phyloP scores from a whole-genome alignment of 2,329 filamentous ascomycete genomes.

The Penicillium sp. region DNA sequence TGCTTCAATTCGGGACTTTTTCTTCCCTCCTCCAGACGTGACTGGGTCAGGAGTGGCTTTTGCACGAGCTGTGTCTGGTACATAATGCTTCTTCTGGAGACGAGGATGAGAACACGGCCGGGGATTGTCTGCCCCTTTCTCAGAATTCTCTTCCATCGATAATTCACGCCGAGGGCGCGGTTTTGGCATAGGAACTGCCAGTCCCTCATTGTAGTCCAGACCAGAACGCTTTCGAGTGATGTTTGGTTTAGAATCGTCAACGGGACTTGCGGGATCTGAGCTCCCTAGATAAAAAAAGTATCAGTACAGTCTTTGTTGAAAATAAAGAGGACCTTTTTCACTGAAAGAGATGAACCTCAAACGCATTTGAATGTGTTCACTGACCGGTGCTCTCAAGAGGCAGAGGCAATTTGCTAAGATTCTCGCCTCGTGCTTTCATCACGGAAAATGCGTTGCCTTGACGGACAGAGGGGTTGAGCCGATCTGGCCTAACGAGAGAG shows the following conservation, averaged over 20 bases:
- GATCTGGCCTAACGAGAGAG: background rate
- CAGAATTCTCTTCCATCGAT: background rate
- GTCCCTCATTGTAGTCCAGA: slow-evolving; percentile 32
- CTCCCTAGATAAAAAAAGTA: background rate
- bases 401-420: slow-evolving; percentile 10
- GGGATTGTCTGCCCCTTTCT: slow-evolving; percentile 5
- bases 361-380: background rate
- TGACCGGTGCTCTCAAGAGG: slow-evolving; percentile 11
- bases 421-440: slow-evolving; percentile 19
- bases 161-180: slow-evolving; percentile 11
- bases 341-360: background rate
- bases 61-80: slow-evolving; percentile 19
- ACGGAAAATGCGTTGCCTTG: slow-evolving; percentile 35
- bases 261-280: background rate
- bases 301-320: background rate
- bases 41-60: background rate
- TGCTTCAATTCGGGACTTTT: slow-evolving; percentile 31
- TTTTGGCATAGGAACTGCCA: slow-evolving; percentile 38
- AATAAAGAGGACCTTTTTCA: background rate
- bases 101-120: slow-evolving; percentile 3
- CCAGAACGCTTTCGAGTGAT: slow-evolving; percentile 19
- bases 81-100: slow-evolving; percentile 22
- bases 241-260: slow-evolving; percentile 7
- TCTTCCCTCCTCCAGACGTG: slow-evolving; percentile 15
- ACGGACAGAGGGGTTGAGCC: slow-evolving; percentile 17